These are phyloP conservation scores for Neurospora hispaniola DNA, from an alignment of 495 filamentous ascomycete genomes.

Conservation along the genomic window DNA sequence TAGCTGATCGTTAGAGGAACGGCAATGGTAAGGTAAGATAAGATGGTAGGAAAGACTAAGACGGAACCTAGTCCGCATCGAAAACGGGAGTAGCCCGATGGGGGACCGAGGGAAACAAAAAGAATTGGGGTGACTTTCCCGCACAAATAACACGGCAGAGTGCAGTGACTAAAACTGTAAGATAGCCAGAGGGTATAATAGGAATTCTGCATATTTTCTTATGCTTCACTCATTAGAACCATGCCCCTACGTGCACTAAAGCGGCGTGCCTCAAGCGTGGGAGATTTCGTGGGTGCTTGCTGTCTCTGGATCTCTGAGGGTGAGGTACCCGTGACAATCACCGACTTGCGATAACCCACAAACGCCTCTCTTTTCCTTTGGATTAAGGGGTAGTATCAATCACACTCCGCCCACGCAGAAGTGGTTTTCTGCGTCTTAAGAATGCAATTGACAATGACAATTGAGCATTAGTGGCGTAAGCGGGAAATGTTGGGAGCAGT, in stretches of 20 bases:
- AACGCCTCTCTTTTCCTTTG: neutral
- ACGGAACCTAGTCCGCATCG: neutral
- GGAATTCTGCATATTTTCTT: neutral
- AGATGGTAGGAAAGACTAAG: neutral
- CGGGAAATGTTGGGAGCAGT: neutral
- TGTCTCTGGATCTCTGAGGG: neutral
- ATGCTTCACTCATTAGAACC: neutral
- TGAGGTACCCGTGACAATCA: neutral
- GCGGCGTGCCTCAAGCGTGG: neutral
- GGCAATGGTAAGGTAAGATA: neutral
- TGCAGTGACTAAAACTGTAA: neutral
- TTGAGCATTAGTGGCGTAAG: neutral
- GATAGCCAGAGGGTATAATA: neutral
- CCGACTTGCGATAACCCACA: neutral
- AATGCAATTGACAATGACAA: neutral
- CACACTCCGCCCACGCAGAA: neutral
- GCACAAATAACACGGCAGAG: neutral
- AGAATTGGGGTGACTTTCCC: neutral
- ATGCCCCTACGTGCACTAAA: neutral
- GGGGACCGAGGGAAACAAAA: neutral
- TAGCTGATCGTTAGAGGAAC: neutral
- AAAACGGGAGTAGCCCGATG: neutral
- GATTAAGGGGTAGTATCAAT: neutral
- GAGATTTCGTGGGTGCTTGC: neutral
- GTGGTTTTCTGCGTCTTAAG: neutral